Evolutionary conservation across 257 asterid species (phyloP), one percentile per base, ranked within the genome.

Genomic region (Solanum verrucosum): DNA sequence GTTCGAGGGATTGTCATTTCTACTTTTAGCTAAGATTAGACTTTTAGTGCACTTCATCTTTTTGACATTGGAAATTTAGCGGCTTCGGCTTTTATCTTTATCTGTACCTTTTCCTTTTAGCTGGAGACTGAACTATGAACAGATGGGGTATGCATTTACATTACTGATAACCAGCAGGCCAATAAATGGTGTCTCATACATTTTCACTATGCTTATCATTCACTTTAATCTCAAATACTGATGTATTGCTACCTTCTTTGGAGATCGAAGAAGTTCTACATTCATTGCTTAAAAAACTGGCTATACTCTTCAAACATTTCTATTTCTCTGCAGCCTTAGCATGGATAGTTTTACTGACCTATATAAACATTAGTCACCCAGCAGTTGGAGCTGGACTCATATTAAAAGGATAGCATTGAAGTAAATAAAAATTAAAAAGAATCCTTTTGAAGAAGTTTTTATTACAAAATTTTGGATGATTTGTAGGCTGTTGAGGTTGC

Each of bases 401-500:
- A 44, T 68, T 27, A 42, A 44, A 42, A 74, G 5, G 49, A 74
- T 35, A 74, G 49, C 27, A 9, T 34, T 79, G 6, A 9, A 44
- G 25, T 44, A 44, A 7, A 42, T 31, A 13, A 44, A 42, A 14
- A 79, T 9, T 29, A 18, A 5, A 81, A 81, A 46, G 29, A 46
- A 29, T 9, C 4, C 42, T 0, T 31, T 49, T 49, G 85, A n/a
- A 29, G 5, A 5, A 9, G 5, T 29, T 18, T 5, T 46, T 49
- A 46, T 81, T 5, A 46, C 1, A 81, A 81, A 42, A 5, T 9
- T 63, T 21, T 65, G 35, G 37, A 82, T 70, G 86, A 7, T 40
- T 21, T 46, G 34, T 82, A 92, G 92, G 89, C 88, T 86, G 90
- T 37, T 23, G 90, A 90, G 85, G 92, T 87, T 27, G 78, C 65